Base-by-base conservation (phyloP, 495 filamentous ascomycete genomes). In the Podospora sp. region DNA sequence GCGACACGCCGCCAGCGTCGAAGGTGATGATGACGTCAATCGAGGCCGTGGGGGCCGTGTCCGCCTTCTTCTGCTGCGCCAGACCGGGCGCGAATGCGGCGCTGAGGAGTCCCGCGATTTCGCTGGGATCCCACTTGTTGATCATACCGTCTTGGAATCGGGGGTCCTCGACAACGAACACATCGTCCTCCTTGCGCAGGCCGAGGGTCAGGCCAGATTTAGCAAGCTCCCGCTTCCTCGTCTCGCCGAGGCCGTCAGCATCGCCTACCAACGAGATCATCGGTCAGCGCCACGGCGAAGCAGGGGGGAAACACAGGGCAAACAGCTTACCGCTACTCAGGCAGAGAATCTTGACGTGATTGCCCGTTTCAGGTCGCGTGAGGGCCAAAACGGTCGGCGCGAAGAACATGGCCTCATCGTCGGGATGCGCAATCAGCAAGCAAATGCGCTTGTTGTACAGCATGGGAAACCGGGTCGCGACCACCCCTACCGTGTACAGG, bases 371-470 rank as follows among this genome's bases (percentile, higher is more conserved):
- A 12, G 74, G 90, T 22, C 85, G 84, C 18, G 93, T 92, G 27
- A 99, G 84, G 6, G 90, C 87, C 62, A 96, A 81, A 2, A 99
- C 84, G 0, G 92, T 90, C 0, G 95, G 95, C 66, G 94, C 87
- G 79, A 99, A 99, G 83, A 99, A 99, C 95, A 99, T 99, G 71
- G 95, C 96, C 82, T 99, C 95, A 68, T 99, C 95, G 77, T 99
- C 95, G 0, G 95, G 95, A 78, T 99, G 95, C 4, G 95, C 95
- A 76, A 99, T 98, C 46, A 99, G 82, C 27, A 99, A 84, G 72
- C 90, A 90, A 68, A 97, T 92, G 68, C 90, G 84, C 81, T 96
- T 93, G 80, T 90, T 89, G 65, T 81, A 81, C 65, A 96, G 82
- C 62, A 77, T 86, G 0, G 92, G 92, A 71, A 93, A 91, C 27